Percentiles rank a stretch among this genome's conserved stretches.
phyloP scores from a whole-genome alignment of 768 basidiomycete genomes.

The Hysterangium stoloniferum region DNA sequence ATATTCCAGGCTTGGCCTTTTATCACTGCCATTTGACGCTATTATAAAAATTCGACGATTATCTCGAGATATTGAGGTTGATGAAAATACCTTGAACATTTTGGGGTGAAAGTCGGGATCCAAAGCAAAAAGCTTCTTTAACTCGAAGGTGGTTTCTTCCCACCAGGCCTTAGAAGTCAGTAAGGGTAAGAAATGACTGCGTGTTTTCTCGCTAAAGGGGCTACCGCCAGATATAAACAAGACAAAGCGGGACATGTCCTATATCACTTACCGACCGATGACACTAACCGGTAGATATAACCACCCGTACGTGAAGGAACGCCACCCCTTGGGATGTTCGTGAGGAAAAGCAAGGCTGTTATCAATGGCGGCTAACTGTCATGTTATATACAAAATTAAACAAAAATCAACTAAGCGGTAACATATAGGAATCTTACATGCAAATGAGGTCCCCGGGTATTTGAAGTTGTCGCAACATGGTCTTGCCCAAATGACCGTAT shows the following conservation, averaged over 20 bases:
- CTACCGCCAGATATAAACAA: conserved; percentile 11
- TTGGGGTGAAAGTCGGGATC: conserved; percentile 86
- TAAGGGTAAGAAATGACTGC: conserved; percentile 74
- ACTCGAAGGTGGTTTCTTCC: conserved; percentile 75
- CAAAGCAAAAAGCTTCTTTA: conserved; percentile 68
- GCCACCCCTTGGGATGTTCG: conserved; percentile 75
- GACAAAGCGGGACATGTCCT: not conserved
- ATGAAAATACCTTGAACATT: conserved; percentile 67
- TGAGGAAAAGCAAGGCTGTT: conserved; percentile 91
- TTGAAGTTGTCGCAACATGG: not conserved
- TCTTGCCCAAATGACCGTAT: conserved; percentile 9
- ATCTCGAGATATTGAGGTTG: no score
- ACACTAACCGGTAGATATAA: conserved; percentile 77
- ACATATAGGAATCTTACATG: conserved; percentile 29
- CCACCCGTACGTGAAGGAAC: conserved; percentile 83
- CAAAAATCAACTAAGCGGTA: not conserved
- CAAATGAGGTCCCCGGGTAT: conserved; percentile 59
- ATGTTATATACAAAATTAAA: not conserved
- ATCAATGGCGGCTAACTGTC: conserved; percentile 76
- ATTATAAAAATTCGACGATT: conserved; percentile 5
- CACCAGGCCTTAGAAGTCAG: conserved; percentile 85
- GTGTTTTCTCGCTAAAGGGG: conserved; percentile 78
- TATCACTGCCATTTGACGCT: conserved; percentile 87
- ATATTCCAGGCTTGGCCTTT: conserved; percentile 93
- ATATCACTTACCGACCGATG: conserved; percentile 46